Percentiles rank a stretch among this genome's conserved stretches.
phyloP scores from a whole-genome alignment of 495 filamentous ascomycete genomes.

The Ascobolus immersus region DNA sequence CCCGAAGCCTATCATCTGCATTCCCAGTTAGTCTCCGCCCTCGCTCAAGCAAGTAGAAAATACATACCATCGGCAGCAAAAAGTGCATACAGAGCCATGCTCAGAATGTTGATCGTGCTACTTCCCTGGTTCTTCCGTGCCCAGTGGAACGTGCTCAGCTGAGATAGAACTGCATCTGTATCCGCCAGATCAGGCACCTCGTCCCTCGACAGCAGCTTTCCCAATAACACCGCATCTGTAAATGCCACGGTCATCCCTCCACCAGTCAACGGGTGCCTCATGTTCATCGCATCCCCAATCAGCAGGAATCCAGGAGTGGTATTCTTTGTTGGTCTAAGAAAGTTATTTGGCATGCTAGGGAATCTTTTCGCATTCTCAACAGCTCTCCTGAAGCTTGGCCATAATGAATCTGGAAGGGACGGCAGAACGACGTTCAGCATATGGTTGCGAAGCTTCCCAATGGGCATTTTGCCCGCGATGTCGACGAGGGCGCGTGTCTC shows the following conservation, averaged over 20 bases:
- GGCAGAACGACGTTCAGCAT: conserved; percentile 54
- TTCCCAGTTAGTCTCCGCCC: conserved; percentile 5
- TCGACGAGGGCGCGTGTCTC: conserved; percentile 82
- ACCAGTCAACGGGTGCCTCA: conserved; percentile 84
- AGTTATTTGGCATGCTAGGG: conserved; percentile 79
- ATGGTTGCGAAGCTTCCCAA: conserved; percentile 63
- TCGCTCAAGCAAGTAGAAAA: not conserved
- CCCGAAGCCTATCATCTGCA: conserved; percentile 40
- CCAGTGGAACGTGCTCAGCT: conserved; percentile 69
- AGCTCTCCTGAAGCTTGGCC: conserved; percentile 48
- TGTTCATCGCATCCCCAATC: conserved; percentile 81
- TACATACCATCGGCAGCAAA: conserved; percentile 57
- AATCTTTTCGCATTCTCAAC: conserved; percentile 45
- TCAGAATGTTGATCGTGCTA: conserved; percentile 80
- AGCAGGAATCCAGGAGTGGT: conserved; percentile 51
- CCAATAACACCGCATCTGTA: conserved; percentile 59
- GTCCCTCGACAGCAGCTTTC: conserved; percentile 39
- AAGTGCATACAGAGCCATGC: conserved; percentile 66
- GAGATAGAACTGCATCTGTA: conserved; percentile 31
- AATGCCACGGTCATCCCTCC: conserved; percentile 92
- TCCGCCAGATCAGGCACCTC: conserved; percentile 43
- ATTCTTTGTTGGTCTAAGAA: conserved; percentile 47
- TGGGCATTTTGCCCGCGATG: conserved; percentile 56
- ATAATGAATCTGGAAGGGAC: conserved; percentile 41
- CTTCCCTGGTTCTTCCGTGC: conserved; percentile 20